phyloP scores from a whole-genome alignment of 2,329 filamentous ascomycete genomes.

The Phoma sp. region DNA sequence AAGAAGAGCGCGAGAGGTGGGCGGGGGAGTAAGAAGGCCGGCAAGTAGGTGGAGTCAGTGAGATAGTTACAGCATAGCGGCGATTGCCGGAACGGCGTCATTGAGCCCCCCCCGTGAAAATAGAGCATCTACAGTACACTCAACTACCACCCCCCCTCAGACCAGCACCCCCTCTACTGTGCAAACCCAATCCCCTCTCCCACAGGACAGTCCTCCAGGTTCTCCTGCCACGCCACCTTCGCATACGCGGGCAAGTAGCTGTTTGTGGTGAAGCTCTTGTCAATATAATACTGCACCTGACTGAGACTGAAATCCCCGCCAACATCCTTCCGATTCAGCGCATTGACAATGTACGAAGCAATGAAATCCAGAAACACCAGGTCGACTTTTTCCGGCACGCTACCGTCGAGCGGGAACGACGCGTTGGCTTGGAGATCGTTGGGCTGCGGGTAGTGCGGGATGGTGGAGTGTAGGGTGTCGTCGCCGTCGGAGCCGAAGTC shows the following conservation, averaged over 20 bases:
- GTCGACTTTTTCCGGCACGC: slow-evolving; percentile 55
- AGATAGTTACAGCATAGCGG: too few species aligned
- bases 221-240: slow-evolving; percentile 49
- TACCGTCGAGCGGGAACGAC: slow-evolving; percentile 55
- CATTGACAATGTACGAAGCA: slow-evolving; percentile 43
- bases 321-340: slow-evolving; percentile 39
- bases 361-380: slow-evolving; percentile 62
- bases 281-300: slow-evolving; percentile 48
- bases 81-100: too few species aligned
- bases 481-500: slow-evolving; percentile 64
- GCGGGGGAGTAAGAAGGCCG: slow-evolving; percentile 38
- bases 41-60: too few species aligned
- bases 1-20: slow-evolving; percentile 38
- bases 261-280: slow-evolving; percentile 51
- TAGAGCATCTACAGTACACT: too few species aligned
- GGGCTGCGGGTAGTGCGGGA: slow-evolving; percentile 57
- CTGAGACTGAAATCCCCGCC: slow-evolving; percentile 39
- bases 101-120: too few species aligned
- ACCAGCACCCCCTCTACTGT: not conserved
- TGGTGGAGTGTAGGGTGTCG: slow-evolving; percentile 59
- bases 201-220: slow-evolving; percentile 49
- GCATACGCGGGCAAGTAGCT: slow-evolving; percentile 51
- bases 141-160: not conserved
- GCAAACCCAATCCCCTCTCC: slow-evolving; percentile 40
- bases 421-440: slow-evolving; percentile 59